Base-by-base conservation (phyloP, 768 basidiomycete species). In the Gymnopilus dilepis region DNA sequence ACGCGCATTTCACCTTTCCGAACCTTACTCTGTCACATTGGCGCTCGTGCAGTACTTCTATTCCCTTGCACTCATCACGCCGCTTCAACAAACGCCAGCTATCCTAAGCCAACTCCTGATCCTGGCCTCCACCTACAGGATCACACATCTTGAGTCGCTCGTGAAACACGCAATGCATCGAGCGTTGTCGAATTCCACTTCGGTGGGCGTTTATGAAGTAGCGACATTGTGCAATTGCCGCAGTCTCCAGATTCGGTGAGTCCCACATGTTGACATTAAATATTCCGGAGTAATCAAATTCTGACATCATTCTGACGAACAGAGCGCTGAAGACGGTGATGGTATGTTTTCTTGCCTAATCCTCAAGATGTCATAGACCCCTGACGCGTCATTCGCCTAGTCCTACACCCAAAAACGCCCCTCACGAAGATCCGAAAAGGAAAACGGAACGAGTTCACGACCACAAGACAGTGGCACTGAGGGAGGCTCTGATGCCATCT, bases 111-210 rank as follows among this genome's bases (percentile, higher is more conserved):
- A 94, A 65, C 81, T 99, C 13, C 77, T 98, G 58, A 81, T 97
- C 45, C 81, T 99, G 30, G 84, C 92, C 9, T 91, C 86, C 61
- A 94, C 89, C 57, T 99, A 99, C 75, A 80, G 86, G 40, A 81
- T 97, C 55, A 72, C 81, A 2, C 88, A 96, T 70, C 78, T 99
- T 19, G 86, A 89, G 65, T 80, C 78, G 6, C 79, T 96, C 21
- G 93, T 94, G n/a, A 91, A 91, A 67, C 96, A 99, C 73, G 93
- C 95, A 4, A 93, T 99, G 89, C 97, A 99, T 70, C 87, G 89
- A 21, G 85, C 90, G 15, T 75, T 98, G 30, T 91, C 89, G 31
- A 92, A 93, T 69, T 85, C 87, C 28, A 93, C 90, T 12, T 93
- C 92, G 26, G 92, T 96, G 19, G 92, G 91, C 26, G 91, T 98